Percentiles rank a stretch among this genome's conserved stretches.
Evolutionary conservation across 78 protist genomes (phyloP).

Genomic region (Anaeramoeba ignava): DNA sequence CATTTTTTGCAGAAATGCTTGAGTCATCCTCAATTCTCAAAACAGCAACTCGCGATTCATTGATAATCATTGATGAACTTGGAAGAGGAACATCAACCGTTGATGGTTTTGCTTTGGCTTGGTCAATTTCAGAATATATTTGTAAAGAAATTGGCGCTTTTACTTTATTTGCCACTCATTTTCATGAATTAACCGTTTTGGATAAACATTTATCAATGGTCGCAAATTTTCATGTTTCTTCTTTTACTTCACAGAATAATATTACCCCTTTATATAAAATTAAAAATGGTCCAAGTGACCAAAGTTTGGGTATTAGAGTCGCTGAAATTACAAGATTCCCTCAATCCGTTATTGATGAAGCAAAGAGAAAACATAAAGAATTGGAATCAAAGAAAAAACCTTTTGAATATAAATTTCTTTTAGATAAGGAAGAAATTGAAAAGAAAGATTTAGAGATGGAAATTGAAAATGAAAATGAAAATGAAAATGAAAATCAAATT

Average conservation of each 20-base stretch:
- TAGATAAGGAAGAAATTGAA: too few relatives aligned
- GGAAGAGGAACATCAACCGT: conserved; percentile 97
- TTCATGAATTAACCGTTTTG: conserved; percentile 76
- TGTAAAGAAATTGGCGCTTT: conserved; percentile 41
- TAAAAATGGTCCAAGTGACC: conserved; percentile 64
- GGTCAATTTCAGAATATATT: conserved; percentile 69
- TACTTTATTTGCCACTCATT: conserved; percentile 89
- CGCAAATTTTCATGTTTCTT: conserved; percentile 55
- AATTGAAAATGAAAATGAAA: too few relatives aligned
- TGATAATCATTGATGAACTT: conserved; percentile 93
- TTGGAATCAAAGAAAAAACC: too few relatives aligned
- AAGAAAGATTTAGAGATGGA: too few relatives aligned
- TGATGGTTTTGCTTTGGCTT: conserved; percentile 97
- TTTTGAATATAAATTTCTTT: too few relatives aligned
- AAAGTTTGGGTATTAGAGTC: conserved; percentile 80
- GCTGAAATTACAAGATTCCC: conserved; percentile 70
- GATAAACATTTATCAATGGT: background rate
- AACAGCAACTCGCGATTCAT: conserved; percentile 58
- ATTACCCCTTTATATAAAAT: conserved; percentile 14
- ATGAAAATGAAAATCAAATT: too few relatives aligned
- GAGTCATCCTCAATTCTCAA: conserved; percentile 77
- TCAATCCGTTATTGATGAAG: conserved; percentile 21
- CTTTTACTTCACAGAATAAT: conserved; percentile 24
- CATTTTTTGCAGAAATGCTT: conserved; percentile 98
- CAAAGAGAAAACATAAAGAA: too few relatives aligned